These are phyloP conservation scores for Starmera quercuum DNA, from an alignment of 805 yeast genomes.

Conservation along the genomic window DNA sequence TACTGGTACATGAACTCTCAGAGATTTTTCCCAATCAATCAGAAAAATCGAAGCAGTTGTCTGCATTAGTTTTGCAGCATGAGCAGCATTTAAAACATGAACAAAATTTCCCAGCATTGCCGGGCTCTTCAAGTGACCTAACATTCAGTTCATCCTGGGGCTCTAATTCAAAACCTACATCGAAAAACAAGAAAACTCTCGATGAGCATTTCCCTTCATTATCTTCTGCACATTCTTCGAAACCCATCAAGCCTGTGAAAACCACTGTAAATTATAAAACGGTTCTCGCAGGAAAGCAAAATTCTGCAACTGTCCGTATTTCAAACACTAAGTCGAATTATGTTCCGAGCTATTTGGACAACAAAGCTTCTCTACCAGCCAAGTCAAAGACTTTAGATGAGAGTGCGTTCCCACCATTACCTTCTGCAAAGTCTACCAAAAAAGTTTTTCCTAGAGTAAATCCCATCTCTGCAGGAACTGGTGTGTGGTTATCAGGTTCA, in stretches of 20 bases:
- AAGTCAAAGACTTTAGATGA: conserved; percentile 14
- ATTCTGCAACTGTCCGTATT: conserved; percentile 7
- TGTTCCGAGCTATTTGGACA: conserved; percentile 24
- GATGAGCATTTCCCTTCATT: conserved; percentile 25
- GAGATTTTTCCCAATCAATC: conserved; percentile 47
- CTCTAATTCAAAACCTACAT: conserved; percentile 9
- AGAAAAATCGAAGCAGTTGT: conserved; percentile 31
- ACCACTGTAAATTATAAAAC: conserved; percentile 15
- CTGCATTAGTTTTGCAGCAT: conserved; percentile 18
- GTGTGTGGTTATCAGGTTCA: conserved; percentile 22
- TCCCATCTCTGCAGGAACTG: conserved; percentile 33
- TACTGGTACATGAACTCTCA: conserved; percentile 53
- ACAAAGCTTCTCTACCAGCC: conserved; percentile 11
- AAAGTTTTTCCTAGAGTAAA: conserved; percentile 51
- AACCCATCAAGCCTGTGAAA: conserved; percentile 12
- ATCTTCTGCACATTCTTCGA: conserved; percentile 5
- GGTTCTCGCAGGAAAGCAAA: conserved; percentile 2
- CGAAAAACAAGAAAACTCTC: conserved; percentile 7
- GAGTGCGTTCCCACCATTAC: conserved; percentile 41
- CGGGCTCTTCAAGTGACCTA: conserved; percentile 19
- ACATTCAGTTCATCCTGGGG: conserved; percentile 24
- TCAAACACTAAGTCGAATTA: conserved; percentile 9
- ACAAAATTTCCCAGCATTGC: conserved; percentile 44
- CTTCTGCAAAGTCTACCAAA: conserved; percentile 32
- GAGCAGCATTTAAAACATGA: conserved; percentile 19